Percentiles rank a stretch among this genome's conserved stretches.
Evolutionary conservation across 2,329 filamentous ascomycete genomes (phyloP).

Genomic region (Sarocladium strictum): DNA sequence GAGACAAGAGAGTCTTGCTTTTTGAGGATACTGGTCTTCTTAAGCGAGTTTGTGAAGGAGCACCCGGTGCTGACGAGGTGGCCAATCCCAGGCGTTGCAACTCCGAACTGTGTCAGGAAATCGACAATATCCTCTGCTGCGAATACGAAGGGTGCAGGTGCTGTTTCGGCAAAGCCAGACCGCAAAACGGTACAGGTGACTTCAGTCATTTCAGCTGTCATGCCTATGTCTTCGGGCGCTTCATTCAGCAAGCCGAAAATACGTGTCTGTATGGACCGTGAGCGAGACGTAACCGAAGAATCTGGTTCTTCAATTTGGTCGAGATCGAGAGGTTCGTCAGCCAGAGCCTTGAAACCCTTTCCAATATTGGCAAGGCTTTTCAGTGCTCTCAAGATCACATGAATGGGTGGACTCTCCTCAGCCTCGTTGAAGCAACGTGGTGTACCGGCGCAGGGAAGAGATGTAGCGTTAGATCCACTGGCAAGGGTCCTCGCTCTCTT

Average conservation of each 20-base stretch:
- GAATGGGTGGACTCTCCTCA: constrained; percentile 38
- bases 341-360: constrained; percentile 63
- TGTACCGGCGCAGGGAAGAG: constrained; percentile 18
- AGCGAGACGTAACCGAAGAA: constrained; percentile 12
- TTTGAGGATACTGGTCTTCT: constrained; percentile 32
- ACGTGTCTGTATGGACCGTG: constrained; percentile 34
- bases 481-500: constrained; percentile 17
- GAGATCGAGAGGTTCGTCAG: constrained; percentile 62
- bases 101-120: constrained; percentile 54
- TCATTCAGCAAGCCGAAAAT: constrained; percentile 41
- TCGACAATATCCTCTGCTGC: constrained; percentile 58
- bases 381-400: constrained; percentile 50
- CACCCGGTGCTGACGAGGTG: constrained; percentile 66
- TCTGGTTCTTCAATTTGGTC: constrained; percentile 38
- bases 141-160: constrained; percentile 73
- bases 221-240: constrained; percentile 46
- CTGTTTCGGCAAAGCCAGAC: constrained; percentile 68
- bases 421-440: constrained; percentile 22
- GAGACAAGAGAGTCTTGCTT: constrained; percentile 42
- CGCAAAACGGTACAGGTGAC: constrained; percentile 65
- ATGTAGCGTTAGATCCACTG: constrained; percentile 5
- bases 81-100: constrained; percentile 60
- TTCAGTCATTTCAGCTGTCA: constrained; percentile 63
- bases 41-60: constrained; percentile 59
- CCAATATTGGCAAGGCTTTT: constrained; percentile 66